Conservation (phyloP, 2,329 filamentous ascomycete species). For the Curvularia sp. region DNA sequence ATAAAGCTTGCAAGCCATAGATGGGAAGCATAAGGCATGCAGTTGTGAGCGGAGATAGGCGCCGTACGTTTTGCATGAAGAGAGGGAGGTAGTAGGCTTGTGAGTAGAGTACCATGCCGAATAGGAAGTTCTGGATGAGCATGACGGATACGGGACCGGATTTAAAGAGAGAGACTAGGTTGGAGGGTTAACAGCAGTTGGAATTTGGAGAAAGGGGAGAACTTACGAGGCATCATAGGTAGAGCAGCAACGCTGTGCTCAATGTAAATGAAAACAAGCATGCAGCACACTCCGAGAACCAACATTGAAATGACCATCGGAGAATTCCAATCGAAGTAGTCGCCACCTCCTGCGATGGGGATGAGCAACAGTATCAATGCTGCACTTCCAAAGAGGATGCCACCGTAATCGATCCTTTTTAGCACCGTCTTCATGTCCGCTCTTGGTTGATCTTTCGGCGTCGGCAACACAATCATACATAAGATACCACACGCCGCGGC, state of each 20-base stretch:
- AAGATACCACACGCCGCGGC: constrained; percentile 20
- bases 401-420: constrained; percentile 65
- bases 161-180: constrained; percentile 60
- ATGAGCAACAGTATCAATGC: constrained; percentile 68
- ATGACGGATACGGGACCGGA: constrained; percentile 62
- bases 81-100: constrained; percentile 68
- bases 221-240: constrained; percentile 64
- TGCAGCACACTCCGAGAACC: constrained; percentile 55
- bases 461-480: constrained; percentile 27
- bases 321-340: constrained; percentile 64
- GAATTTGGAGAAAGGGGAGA: background rate
- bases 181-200: background rate
- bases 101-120: constrained; percentile 66
- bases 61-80: constrained; percentile 66
- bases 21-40: constrained; percentile 59
- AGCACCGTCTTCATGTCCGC: constrained; percentile 54
- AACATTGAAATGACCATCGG: constrained; percentile 68
- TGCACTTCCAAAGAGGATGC: constrained; percentile 61
- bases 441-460: constrained; percentile 58
- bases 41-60: constrained; percentile 55
- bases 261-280: constrained; percentile 60
- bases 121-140: constrained; percentile 65
- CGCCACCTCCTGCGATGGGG: constrained; percentile 67
- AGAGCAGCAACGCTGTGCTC: constrained; percentile 64
- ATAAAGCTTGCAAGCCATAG: constrained; percentile 29